These are phyloP conservation scores for Biscogniauxia sp. DNA, from an alignment of 2,329 filamentous ascomycete genomes.

Conservation along the genomic window DNA sequence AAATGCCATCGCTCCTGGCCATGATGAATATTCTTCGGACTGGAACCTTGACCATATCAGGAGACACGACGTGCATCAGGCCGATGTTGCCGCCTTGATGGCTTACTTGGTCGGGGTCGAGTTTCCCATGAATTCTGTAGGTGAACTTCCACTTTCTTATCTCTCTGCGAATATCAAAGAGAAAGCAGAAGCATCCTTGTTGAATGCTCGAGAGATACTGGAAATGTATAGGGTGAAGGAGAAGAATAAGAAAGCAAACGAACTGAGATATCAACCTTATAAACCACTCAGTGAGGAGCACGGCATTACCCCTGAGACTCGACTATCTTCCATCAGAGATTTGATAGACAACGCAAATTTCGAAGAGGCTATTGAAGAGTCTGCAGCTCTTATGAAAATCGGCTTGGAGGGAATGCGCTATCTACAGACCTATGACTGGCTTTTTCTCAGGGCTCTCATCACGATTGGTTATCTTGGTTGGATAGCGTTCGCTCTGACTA, in stretches of 20 bases:
- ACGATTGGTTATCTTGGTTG: conserved; percentile 91
- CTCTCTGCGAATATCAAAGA: conserved; percentile 68
- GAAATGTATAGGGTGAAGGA: conserved; percentile 98
- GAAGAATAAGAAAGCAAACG: conserved; percentile 70
- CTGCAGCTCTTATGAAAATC: conserved; percentile 71
- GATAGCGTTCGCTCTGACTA: conserved; percentile 90
- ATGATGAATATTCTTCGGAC: conserved; percentile 87
- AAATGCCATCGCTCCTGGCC: conserved; percentile 65
- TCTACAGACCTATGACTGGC: conserved; percentile 97
- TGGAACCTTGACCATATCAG: conserved; percentile 80
- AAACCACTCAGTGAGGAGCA: conserved; percentile 61
- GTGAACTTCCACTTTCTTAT: conserved; percentile 83
- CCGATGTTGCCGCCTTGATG: conserved; percentile 94
- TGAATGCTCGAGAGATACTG: conserved; percentile 81
- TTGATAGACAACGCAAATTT: conserved; percentile 66
- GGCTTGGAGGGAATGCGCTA: conserved; percentile 84
- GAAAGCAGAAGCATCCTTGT: conserved; percentile 80
- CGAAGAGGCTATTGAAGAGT: conserved; percentile 76
- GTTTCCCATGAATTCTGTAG: conserved; percentile 95
- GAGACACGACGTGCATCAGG: conserved; percentile 89
- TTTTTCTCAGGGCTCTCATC: conserved; percentile 86
- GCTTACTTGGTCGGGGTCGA: conserved; percentile 83
- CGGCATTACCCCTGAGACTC: conserved; percentile 61
- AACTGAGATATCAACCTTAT: conserved; percentile 78
- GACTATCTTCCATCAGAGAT: conserved; percentile 64